Evolutionary conservation across 352 stramenopile species (phyloP), one percentile per base, ranked within the genome.

Genomic region (Sclerospora graminicola): DNA sequence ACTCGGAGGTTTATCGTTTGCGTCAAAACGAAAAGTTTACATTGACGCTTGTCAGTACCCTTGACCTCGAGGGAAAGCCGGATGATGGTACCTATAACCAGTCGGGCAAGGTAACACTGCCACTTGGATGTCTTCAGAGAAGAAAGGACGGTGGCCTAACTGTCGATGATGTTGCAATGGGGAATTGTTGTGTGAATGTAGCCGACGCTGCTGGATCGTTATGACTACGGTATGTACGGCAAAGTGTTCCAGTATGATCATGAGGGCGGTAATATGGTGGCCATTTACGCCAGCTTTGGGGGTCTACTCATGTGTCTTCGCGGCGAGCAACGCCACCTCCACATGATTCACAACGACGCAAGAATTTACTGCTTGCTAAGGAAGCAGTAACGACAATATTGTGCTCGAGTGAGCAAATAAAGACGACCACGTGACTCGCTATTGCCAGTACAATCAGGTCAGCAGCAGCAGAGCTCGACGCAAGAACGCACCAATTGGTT

Each of bases 181-280:
- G 16, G 18, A 11, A 36, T 15, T 45, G 36, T 7, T 33, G 8
- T 40, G 8, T 54, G 19, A 26, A 8, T 52, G 23, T 32, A 77
- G 69, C 76, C 89, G 20, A 97, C 89, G 18, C 75, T 98, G 23
- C 74, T 97, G 35, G 94, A 98, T 66, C 94, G 96, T 51, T 99
- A 98, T 60, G 95, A 99, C 72, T 99, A 99, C 63, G 95, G 96
- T 27, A 99, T 98, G 94, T 97, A 98, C 70, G 95, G 95, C 55
- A 94, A 96, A 51, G 89, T 98, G 19, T 99, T 98, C 76, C 86
- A 98, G 64, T 97, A 98, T 56, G 81, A 95, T 51, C 94, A 98
- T 66, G 81, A 96, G 50, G 94, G 93, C 44, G 89, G 93, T 63
- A 94, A 94, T 51, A 82, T 85, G 47, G 83, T 97, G 27, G 75